These are phyloP conservation scores for Pseudocercospora macadamiae DNA, from an alignment of 2,329 filamentous ascomycete genomes.

Conservation along the genomic window DNA sequence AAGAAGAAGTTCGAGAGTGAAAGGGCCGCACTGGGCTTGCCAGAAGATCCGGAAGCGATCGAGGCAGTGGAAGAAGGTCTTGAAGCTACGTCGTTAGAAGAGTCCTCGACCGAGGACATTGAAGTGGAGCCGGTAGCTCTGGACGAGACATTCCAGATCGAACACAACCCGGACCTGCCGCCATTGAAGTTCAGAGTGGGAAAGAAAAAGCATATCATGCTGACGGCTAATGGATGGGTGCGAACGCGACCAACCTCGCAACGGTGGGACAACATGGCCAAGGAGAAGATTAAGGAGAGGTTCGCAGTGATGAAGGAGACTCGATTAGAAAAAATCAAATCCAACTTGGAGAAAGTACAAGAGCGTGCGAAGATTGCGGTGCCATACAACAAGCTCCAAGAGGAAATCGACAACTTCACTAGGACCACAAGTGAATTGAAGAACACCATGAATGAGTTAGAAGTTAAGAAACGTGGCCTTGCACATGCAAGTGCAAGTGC, in stretches of 20 bases:
- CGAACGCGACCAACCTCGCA: constrained; percentile 28
- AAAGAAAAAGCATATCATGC: constrained; percentile 33
- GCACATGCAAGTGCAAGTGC: background rate
- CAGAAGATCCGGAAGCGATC: constrained; percentile 33
- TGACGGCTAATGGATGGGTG: constrained; percentile 36
- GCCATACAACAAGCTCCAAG: too few species aligned
- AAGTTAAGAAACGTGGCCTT: background rate
- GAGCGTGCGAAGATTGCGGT: too few species aligned
- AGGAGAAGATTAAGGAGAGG: constrained; percentile 33
- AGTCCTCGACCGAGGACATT: constrained; percentile 13
- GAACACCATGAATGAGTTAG: too few species aligned
- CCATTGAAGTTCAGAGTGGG: constrained; percentile 38
- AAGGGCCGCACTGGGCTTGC: constrained; percentile 67
- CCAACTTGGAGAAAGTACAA: background rate
- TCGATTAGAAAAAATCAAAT: constrained; percentile 5
- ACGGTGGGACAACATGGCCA: constrained; percentile 19
- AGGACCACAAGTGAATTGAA: too few species aligned
- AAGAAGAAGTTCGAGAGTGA: constrained; percentile 68
- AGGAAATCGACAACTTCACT: too few species aligned
- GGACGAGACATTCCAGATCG: constrained; percentile 34
- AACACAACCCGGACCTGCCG: constrained; percentile 28
- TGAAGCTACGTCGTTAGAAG: constrained; percentile 13
- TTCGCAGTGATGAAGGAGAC: too few species aligned
- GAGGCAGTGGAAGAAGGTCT: constrained; percentile 26
- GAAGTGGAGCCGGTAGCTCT: constrained; percentile 29